Base-by-base conservation (phyloP, 306 rosid species). In the Pyrus betulifolia region DNA sequence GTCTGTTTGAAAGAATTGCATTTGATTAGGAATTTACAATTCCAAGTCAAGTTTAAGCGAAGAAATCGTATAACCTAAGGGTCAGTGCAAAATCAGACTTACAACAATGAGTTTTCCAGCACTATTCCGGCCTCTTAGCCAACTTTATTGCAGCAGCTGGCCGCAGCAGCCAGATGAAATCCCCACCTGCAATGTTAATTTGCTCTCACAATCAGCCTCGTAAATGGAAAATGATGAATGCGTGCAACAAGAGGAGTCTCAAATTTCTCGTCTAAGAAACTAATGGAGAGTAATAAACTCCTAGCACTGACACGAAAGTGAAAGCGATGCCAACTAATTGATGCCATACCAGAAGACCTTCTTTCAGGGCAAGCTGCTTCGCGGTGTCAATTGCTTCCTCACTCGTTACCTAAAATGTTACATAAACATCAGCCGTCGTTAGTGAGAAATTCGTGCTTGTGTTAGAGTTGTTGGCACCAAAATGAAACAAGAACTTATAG, bases 121-220 rank as follows among this genome's bases (percentile, higher is more conserved):
- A 80, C n/a, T 87, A 80, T 83, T 91, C 98, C 21, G 85, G 89
- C 83, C 85, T 88, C 84, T 83, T 89, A 27, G 87, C 98, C 79
- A 93, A 21, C 79, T 82, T 85, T 9, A 93, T 74, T 52, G 96
- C 93, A 30, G 92, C 97, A 1, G 89, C n/a, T 91, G 5, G 96
- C 82, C 3, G 95, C 93, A 18, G 96, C 97, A n/a, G 60, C 98
- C 93, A 6, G 98, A 93, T 60, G 98, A 93, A 75, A 93, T 84
- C 49, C 97, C 96, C 81, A 89, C 86, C 96, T 91, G 81, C 80
- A 81, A 65, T 51, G 1, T 40, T 40, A 40, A 40, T 40, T 40
- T 40, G 44, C 44, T 40, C 44, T 2, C 44, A 40, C 44, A 40
- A 40, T 40, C 44, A 40, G 44, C 44, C 10, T 11, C 11, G 44